phyloP scores from a whole-genome alignment of 179 eudicot genomes.

The Dionaea muscipula region DNA sequence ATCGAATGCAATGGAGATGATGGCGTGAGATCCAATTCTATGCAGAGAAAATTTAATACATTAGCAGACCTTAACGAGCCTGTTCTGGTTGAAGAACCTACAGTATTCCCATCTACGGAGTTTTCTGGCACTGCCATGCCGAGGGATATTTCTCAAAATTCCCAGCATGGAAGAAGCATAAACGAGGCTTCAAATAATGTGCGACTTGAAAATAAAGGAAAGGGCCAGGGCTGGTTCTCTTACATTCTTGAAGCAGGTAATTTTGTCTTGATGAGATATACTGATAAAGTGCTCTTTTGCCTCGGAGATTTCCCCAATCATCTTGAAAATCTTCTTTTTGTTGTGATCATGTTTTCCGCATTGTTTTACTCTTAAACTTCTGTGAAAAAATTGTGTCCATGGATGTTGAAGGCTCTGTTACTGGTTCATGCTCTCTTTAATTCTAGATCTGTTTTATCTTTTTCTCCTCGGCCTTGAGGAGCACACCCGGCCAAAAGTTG shows the following conservation, averaged over 20 bases:
- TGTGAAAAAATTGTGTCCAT: no score
- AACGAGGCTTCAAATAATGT: slow-evolving; percentile 22
- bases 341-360: no score
- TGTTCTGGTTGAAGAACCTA: slow-evolving; percentile 36
- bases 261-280: no score
- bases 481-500: no score
- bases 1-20: slow-evolving; percentile 17
- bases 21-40: slow-evolving; percentile 20
- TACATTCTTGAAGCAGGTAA: slow-evolving; percentile 50
- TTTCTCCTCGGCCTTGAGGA: no score
- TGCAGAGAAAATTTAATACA: slow-evolving; percentile 26
- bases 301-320: no score
- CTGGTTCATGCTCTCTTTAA: no score
- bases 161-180: slow-evolving; percentile 20
- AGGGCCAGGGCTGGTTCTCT: slow-evolving; percentile 30
- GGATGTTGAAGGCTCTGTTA: no score
- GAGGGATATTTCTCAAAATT: slow-evolving; percentile 24
- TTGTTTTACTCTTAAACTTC: no score
- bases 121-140: slow-evolving; percentile 18
- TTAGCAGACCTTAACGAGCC: slow-evolving; percentile 84
- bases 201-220: slow-evolving; percentile 21
- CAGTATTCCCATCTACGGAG: slow-evolving; percentile 24
- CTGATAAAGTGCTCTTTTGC: no score
- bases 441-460: no score
- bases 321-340: no score